phyloP scores from a whole-genome alignment of 1,284 basidiomycete species.

The Calocybe gambosa region DNA sequence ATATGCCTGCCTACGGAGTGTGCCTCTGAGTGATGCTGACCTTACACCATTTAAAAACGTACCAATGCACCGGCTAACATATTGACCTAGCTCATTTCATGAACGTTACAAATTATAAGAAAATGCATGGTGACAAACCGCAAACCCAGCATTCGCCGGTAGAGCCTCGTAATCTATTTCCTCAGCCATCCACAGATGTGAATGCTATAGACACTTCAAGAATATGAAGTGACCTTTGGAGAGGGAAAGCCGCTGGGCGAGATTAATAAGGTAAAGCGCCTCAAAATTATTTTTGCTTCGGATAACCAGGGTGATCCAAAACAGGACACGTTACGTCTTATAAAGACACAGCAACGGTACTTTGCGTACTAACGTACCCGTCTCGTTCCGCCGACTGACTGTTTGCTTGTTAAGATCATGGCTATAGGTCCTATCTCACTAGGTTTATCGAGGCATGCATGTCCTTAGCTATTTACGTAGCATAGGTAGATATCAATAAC shows the following conservation, averaged over 20 bases:
- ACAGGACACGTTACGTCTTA: too few species aligned
- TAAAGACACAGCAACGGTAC: too few species aligned
- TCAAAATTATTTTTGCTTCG: not conserved
- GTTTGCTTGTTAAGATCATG: too few species aligned
- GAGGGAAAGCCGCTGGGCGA: not conserved
- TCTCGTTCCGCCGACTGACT: too few species aligned
- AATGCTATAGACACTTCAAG: not conserved
- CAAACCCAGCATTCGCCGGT: constrained; percentile 68
- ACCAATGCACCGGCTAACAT: constrained; percentile 97
- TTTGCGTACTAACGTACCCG: too few species aligned
- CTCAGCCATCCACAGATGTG: constrained; percentile 35
- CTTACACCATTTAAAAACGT: constrained; percentile 28
- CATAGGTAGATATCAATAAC: too few species aligned
- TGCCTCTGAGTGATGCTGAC: not conserved
- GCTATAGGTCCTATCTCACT: too few species aligned
- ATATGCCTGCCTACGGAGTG: constrained; percentile 86
- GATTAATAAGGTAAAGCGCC: not conserved
- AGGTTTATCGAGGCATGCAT: too few species aligned
- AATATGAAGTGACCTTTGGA: not conserved
- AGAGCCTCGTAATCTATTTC: constrained; percentile 77
- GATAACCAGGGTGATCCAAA: not conserved
- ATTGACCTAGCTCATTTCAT: constrained; percentile 58
- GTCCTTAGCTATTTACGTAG: too few species aligned
- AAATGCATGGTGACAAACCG: constrained; percentile 36
- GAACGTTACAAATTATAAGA: not conserved